phyloP scores from a whole-genome alignment of 1,139 yeast species.

The Yamadazyma diospyri region DNA sequence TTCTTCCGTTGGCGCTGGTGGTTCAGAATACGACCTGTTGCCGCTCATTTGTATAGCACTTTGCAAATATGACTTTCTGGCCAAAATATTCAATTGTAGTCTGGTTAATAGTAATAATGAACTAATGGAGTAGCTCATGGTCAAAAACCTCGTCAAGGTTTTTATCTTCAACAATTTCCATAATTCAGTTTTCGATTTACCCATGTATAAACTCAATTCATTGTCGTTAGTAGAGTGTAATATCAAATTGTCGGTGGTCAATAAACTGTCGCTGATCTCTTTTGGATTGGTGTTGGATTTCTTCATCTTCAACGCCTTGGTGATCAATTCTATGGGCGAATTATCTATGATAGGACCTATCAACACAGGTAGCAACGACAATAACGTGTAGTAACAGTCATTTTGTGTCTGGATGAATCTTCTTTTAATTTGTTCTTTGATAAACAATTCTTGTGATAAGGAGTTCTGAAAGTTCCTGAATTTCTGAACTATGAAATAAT shows the following conservation, averaged over 20 bases:
- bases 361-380: conserved; percentile 79
- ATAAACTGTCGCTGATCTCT: conserved; percentile 27
- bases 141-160: conserved; percentile 70
- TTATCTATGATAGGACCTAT: conserved; percentile 59
- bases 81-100: conserved; percentile 81
- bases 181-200: conserved; percentile 66
- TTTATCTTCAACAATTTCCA: conserved; percentile 82
- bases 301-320: conserved; percentile 65
- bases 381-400: conserved; percentile 81
- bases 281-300: conserved; percentile 23
- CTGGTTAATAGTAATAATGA: conserved; percentile 73
- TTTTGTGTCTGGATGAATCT: conserved; percentile 89
- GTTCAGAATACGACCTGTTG: conserved; percentile 21
- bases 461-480: conserved; percentile 65
- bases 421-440: conserved; percentile 71
- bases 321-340: conserved; percentile 70
- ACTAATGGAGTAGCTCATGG: conserved; percentile 67
- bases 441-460: conserved; percentile 68
- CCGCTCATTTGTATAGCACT: conserved; percentile 70
- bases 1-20: conserved; percentile 9
- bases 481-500: conserved; percentile 57
- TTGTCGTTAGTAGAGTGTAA: conserved; percentile 28
- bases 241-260: conserved; percentile 40
- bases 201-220: conserved; percentile 29
- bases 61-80: conserved; percentile 80